Evolutionary conservation across 2,329 filamentous ascomycete species (phyloP).

Genomic region (Paracamarosporium sp.): DNA sequence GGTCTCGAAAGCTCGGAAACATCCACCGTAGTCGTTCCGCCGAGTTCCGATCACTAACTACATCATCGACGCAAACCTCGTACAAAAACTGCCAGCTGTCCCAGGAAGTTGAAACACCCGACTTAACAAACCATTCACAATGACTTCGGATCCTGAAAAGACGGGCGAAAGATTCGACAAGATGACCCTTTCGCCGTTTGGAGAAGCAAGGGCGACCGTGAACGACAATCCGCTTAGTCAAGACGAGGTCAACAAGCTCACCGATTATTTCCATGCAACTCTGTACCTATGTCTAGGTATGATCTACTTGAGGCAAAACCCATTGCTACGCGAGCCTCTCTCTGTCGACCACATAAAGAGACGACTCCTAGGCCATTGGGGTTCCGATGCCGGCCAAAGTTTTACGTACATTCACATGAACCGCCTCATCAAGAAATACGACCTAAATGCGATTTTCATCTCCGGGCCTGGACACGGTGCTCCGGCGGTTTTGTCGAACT

Average conservation of each 20-base stretch:
- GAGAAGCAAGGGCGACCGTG: constrained; percentile 69
- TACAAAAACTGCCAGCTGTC: neutral
- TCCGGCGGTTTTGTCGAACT: constrained; percentile 76
- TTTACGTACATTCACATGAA: constrained; percentile 87
- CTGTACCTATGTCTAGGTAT: constrained; percentile 79
- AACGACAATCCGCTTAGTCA: constrained; percentile 65
- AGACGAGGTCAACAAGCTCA: constrained; percentile 72
- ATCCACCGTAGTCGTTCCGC: neutral
- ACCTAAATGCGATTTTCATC: constrained; percentile 74
- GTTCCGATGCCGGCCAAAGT: constrained; percentile 79
- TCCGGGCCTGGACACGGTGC: constrained; percentile 81
- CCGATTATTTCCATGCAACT: constrained; percentile 76
- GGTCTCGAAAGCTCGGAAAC: neutral
- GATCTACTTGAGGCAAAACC: constrained; percentile 79
- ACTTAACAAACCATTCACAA: neutral
- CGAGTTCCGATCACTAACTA: constrained; percentile 2
- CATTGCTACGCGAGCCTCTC: constrained; percentile 73
- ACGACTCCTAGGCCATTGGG: constrained; percentile 78
- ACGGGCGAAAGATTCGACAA: constrained; percentile 35
- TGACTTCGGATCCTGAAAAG: constrained; percentile 31
- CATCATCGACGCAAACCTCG: constrained; percentile 1
- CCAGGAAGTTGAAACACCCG: neutral
- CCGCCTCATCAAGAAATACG: constrained; percentile 80
- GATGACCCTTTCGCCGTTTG: constrained; percentile 64
- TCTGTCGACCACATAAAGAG: constrained; percentile 75